A percentile compares a stretch with the other conserved stretches of the same genome.
These are phyloP conservation scores for Blastomyces gilchristii DNA, from an alignment of 2,329 filamentous ascomycete species.

Conservation along the genomic window DNA sequence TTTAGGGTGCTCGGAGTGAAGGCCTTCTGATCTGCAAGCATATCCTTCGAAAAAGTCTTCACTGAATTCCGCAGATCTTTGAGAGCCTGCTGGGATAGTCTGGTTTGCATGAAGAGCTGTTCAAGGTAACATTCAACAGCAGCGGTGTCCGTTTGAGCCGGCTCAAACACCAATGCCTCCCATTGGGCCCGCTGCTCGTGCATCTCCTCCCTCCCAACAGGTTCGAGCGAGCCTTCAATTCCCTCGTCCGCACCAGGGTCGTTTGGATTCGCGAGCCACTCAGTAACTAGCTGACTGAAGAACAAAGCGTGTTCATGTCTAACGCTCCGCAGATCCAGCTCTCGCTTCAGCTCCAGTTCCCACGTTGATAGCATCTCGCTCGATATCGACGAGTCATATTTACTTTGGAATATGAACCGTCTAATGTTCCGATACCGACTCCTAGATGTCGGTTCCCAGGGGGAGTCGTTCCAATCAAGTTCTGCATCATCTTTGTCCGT, in stretches of 20 bases:
- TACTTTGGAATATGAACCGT: conserved; percentile 44
- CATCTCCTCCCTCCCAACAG: conserved; percentile 45
- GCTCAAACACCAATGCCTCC: conserved; percentile 48
- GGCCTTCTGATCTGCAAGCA: conserved; percentile 24
- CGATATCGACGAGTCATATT: conserved; percentile 45
- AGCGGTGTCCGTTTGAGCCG: conserved; percentile 36
- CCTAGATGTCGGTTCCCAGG: conserved; percentile 16
- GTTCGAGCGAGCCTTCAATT: conserved; percentile 35
- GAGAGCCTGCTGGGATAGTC: conserved; percentile 34
- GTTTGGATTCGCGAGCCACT: conserved; percentile 40
- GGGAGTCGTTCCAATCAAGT: conserved; percentile 22
- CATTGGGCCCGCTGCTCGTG: conserved; percentile 44
- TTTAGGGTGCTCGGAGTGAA: conserved; percentile 37
- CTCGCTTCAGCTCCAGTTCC: conserved; percentile 39
- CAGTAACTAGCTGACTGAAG: conserved; percentile 46
- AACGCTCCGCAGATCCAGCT: conserved; percentile 41
- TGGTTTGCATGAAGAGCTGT: conserved; percentile 40
- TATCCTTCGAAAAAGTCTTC: conserved; percentile 27
- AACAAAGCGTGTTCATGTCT: conserved; percentile 48
- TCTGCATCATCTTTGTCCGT: conserved; percentile 17
- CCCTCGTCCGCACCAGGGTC: conserved; percentile 16
- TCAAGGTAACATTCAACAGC: conserved; percentile 44
- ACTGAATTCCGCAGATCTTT: conserved; percentile 33
- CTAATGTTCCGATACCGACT: conserved; percentile 36
- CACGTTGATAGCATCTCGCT: conserved; percentile 37